Conservation (phyloP, 2,329 filamentous ascomycete species). For the Monilinia vaccinii-corymbosi region DNA sequence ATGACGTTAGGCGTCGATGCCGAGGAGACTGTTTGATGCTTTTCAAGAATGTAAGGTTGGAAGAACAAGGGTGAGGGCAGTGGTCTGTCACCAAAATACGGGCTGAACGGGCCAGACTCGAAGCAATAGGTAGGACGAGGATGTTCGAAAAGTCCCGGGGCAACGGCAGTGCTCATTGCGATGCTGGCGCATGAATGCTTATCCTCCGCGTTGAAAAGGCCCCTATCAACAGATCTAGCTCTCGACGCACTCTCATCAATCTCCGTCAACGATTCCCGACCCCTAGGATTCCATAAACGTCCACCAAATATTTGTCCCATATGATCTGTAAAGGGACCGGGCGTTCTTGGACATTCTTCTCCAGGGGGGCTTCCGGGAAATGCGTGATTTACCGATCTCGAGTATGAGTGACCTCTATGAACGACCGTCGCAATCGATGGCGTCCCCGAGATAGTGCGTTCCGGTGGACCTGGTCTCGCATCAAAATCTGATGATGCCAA, state of each 20-base stretch:
- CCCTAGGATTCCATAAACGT: slow-evolving; percentile 19
- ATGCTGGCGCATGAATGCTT: slow-evolving; percentile 57
- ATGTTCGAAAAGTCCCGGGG: slow-evolving; percentile 42
- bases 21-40: slow-evolving; percentile 18
- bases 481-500: slow-evolving; percentile 32
- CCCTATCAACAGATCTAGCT: slow-evolving; percentile 55
- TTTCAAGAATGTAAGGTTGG: slow-evolving; percentile 21
- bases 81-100: slow-evolving; percentile 15
- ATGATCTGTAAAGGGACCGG: slow-evolving; percentile 25
- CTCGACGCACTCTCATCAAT: slow-evolving; percentile 41
- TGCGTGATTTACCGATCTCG: slow-evolving; percentile 30
- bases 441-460: slow-evolving; percentile 27
- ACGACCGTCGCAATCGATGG: slow-evolving; percentile 28
- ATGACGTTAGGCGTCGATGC: slow-evolving; percentile 23
- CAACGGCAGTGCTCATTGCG: slow-evolving; percentile 51
- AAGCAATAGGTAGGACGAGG: slow-evolving; percentile 17
- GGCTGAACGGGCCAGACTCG: slow-evolving; percentile 19
- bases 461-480: slow-evolving; percentile 31
- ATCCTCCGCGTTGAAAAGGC: slow-evolving; percentile 48
- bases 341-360: slow-evolving; percentile 13
- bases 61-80: slow-evolving; percentile 26
- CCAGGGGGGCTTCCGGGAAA: slow-evolving; percentile 6
- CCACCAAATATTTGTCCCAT: slow-evolving; percentile 22
- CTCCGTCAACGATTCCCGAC: slow-evolving; percentile 17
- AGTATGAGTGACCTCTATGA: slow-evolving; percentile 26